phyloP scores from a whole-genome alignment of 2,329 filamentous ascomycete species.

The Dactylellina drechsleri region DNA sequence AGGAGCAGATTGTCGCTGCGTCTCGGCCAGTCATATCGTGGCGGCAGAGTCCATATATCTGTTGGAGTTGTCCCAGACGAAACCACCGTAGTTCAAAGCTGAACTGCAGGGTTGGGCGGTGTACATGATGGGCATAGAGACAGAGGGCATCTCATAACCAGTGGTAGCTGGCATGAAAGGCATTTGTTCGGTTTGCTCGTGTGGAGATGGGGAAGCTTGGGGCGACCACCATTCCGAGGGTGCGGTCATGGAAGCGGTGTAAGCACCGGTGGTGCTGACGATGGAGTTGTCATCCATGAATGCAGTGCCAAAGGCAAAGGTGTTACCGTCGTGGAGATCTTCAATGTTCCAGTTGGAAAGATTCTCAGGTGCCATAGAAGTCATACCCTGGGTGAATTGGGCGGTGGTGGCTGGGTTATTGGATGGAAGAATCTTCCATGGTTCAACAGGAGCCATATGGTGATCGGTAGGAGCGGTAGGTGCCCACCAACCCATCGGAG shows the following conservation, averaged over 20 bases:
- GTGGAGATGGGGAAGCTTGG: slow-evolving; percentile 52
- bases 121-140: slow-evolving; percentile 49
- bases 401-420: slow-evolving; percentile 62
- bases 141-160: slow-evolving; percentile 49
- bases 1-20: slow-evolving; percentile 42
- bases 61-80: slow-evolving; percentile 75
- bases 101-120: slow-evolving; percentile 81
- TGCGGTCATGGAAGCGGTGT: slow-evolving; percentile 56
- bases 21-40: slow-evolving; percentile 55
- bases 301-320: slow-evolving; percentile 49
- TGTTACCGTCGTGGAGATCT: slow-evolving; percentile 45
- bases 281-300: slow-evolving; percentile 60
- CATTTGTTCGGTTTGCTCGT: slow-evolving; percentile 49
- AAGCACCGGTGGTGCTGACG: slow-evolving; percentile 63
- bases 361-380: slow-evolving; percentile 58
- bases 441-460: slow-evolving; percentile 73
- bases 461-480: slow-evolving; percentile 68
- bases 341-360: slow-evolving; percentile 52
- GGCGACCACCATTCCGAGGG: slow-evolving; percentile 54
- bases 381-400: slow-evolving; percentile 39
- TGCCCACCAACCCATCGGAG: slow-evolving; percentile 81
- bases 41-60: slow-evolving; percentile 53
- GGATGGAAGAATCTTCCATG: slow-evolving; percentile 90
- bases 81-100: slow-evolving; percentile 77
- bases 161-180: slow-evolving; percentile 49